Base-by-base conservation (phyloP, 805 yeast species). In the Hermanozyma aechmeae region DNA sequence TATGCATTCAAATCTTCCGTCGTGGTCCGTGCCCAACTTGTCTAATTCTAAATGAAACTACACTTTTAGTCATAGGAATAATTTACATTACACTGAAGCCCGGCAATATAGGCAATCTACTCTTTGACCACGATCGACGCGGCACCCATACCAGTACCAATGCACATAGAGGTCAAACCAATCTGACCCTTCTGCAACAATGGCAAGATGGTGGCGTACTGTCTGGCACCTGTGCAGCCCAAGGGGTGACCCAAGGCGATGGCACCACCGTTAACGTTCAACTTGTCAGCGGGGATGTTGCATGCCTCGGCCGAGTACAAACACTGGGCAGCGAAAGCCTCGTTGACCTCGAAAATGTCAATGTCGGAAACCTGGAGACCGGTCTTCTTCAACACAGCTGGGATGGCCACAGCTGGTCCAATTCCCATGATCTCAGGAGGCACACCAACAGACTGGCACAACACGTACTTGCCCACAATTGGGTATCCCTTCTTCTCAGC, bases 101-200 rank as follows among this genome's bases (percentile, higher is more conserved):
- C 11, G 8, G 21, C 8, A 11, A 8, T 18, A 18, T 34, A n/a
- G 4, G 7, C 17, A 13, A 26, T 22, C 51, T 67, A 85, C 64
- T 89, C 97, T 47, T 71, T 79, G 25, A 84, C 69, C 45, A 89
- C 70, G 25, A 87, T 65, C 10, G 89, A 80, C 27, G 97, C 97
- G 19, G 96, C 96, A 41, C 97, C 97, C 94, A 87, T 89, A 45
- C 97, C 97, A 20, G 96, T 85, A 48, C 97, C 97, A 41, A 89
- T 78, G 65, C 97, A 89, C 97, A 89, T 89, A 39, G 94, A 80
- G 9, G 93, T 82, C 30, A 89, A 78, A 41, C 97, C 97, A 40
- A 86, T 60, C 62, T 86, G 76, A 37, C 89, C 93, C 16, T 71
- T 53, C 54, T 78, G 60, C 47, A 87, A 69, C 62, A 85, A 89